A percentile compares a stretch with the other conserved stretches of the same genome.
These are phyloP conservation scores for Byssoonygena ceratinophila DNA, from an alignment of 2,329 filamentous ascomycete species.

Conservation along the genomic window DNA sequence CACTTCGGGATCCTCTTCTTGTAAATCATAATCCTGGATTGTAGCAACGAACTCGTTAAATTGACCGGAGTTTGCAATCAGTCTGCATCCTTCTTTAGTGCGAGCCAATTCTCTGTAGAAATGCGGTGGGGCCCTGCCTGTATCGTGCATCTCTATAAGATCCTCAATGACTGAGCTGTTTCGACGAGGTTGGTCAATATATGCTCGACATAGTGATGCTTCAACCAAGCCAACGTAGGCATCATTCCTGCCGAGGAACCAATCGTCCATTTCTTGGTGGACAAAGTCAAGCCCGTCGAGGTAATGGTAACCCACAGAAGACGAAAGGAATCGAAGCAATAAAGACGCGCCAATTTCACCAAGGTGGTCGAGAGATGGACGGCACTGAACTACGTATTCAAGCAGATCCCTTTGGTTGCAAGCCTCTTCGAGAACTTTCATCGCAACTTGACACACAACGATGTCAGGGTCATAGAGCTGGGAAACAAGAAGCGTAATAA, in stretches of 20 bases:
- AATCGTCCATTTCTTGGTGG: constrained; percentile 99
- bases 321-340: constrained; percentile 83
- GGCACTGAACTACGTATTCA: constrained; percentile 93
- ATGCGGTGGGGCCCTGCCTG: constrained; percentile 70
- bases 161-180: constrained; percentile 44
- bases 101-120: constrained; percentile 94
- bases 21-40: constrained; percentile 76
- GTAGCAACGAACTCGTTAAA: constrained; percentile 88
- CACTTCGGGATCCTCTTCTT: constrained; percentile 71
- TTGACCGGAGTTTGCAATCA: constrained; percentile 85
- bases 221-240: constrained; percentile 91
- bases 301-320: constrained; percentile 95
- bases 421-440: constrained; percentile 94
- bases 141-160: constrained; percentile 49
- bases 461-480: constrained; percentile 96
- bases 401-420: constrained; percentile 86
- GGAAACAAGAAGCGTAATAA: constrained; percentile 91
- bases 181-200: constrained; percentile 46
- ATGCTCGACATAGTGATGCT: constrained; percentile 81
- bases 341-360: constrained; percentile 94
- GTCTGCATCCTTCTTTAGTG: constrained; percentile 80
- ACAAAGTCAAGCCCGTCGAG: constrained; percentile 96
- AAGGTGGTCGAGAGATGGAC: constrained; percentile 85
- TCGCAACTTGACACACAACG: constrained; percentile 88
- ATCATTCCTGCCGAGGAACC: constrained; percentile 95